Percentiles rank a stretch among this genome's conserved stretches.
Evolutionary conservation across 768 basidiomycete genomes (phyloP).

Genomic region (Xerocomus brunneocitrinus): DNA sequence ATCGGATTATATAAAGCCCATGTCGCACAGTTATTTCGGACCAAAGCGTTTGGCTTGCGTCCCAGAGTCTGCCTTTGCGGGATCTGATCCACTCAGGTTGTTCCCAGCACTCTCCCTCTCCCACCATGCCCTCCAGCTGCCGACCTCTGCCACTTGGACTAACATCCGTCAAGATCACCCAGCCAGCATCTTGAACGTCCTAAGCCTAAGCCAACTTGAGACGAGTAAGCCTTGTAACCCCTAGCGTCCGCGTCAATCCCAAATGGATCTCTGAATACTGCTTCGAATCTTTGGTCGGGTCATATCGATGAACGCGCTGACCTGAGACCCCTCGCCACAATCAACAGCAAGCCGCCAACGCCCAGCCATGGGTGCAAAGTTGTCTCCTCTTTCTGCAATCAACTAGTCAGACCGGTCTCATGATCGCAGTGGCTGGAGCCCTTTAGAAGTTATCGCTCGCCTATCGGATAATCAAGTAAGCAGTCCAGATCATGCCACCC

Average conservation of each 20-base stretch:
- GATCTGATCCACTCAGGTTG: not conserved
- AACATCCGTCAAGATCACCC: not conserved
- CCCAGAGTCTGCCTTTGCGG: not conserved
- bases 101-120: not conserved
- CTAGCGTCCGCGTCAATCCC: not conserved
- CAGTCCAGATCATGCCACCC: not conserved
- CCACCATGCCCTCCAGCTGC: not conserved
- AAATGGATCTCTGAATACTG: not conserved
- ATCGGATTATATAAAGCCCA: not conserved
- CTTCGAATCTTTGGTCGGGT: not conserved
- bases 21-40: not conserved
- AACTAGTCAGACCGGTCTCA: no score
- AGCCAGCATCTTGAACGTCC: not conserved
- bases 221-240: not conserved
- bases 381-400: not conserved
- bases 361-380: not conserved
- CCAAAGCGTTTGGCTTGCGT: not conserved
- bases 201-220: not conserved
- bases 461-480: constrained; percentile 11
- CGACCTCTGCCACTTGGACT: not conserved
- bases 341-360: not conserved
- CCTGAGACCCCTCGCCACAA: not conserved
- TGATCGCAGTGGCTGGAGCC: no score
- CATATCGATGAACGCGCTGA: no score
- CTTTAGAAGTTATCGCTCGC: constrained; percentile 6